phyloP scores from a whole-genome alignment of 2,329 filamentous ascomycete species.

The Cercospora citrullina region DNA sequence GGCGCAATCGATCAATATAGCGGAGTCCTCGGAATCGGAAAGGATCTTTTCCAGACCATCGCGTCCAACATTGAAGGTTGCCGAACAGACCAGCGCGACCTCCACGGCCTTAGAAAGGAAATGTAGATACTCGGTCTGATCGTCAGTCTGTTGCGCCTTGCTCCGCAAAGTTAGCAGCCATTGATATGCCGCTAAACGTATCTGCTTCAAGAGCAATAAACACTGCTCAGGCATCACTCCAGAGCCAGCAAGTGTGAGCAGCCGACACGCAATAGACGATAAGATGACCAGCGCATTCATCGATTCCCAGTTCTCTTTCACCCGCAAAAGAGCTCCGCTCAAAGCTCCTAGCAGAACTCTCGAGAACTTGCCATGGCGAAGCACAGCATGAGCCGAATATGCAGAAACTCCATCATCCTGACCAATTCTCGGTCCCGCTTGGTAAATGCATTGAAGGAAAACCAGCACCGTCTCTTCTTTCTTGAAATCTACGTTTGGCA shows the following conservation, averaged over 20 bases:
- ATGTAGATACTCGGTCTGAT: constrained; percentile 37
- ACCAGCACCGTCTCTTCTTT: constrained; percentile 53
- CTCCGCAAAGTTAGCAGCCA: constrained; percentile 55
- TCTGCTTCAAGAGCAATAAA: constrained; percentile 39
- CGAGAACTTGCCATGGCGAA: constrained; percentile 44
- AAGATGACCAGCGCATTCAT: constrained; percentile 28
- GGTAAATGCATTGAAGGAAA: constrained; percentile 54
- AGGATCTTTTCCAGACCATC: constrained; percentile 24
- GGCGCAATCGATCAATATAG: constrained; percentile 24
- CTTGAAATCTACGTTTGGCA: constrained; percentile 61
- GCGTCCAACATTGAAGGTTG: constrained; percentile 45
- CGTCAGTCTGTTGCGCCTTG: constrained; percentile 27
- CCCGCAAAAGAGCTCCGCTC: constrained; percentile 13
- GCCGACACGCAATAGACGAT: constrained; percentile 23
- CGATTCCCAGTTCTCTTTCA: constrained; percentile 33
- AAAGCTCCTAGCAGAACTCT: constrained; percentile 17
- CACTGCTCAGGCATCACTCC: neutral
- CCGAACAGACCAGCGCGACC: constrained; percentile 58
- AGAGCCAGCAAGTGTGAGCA: constrained; percentile 24
- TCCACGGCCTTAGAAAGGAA: constrained; percentile 48
- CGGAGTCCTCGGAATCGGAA: constrained; percentile 11
- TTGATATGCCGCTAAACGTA: constrained; percentile 46
- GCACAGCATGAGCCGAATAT: constrained; percentile 52
- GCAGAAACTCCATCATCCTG: constrained; percentile 28
- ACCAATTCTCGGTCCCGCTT: constrained; percentile 49